Evolutionary conservation across 768 basidiomycete species (phyloP).

Genomic region (Agrocybe chaxingu): DNA sequence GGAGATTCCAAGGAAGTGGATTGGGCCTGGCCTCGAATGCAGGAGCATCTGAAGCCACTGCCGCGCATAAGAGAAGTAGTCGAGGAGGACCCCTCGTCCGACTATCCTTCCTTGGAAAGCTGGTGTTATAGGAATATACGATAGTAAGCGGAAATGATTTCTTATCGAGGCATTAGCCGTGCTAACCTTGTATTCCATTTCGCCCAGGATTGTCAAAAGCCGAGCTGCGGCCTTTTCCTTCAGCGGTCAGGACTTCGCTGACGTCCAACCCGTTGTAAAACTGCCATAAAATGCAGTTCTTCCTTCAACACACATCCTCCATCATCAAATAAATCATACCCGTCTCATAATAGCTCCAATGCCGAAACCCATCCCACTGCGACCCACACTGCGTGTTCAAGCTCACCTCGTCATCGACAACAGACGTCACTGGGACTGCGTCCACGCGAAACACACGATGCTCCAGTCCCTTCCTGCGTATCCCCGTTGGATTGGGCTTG

Average conservation of each 20-base stretch:
- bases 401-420: slow-evolving; percentile 20
- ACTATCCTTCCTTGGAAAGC: slow-evolving; percentile 24
- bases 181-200: slow-evolving; percentile 23
- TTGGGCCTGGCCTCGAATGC: slow-evolving; percentile 22
- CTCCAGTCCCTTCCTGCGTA: slow-evolving; percentile 15
- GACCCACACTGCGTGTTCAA: slow-evolving; percentile 22
- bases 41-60: slow-evolving; percentile 21
- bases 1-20: slow-evolving; percentile 20
- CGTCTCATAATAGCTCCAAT: slow-evolving; percentile 18
- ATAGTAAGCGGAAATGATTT: background rate
- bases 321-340: slow-evolving; percentile 7
- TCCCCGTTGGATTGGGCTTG: slow-evolving; percentile 16
- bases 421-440: slow-evolving; percentile 8
- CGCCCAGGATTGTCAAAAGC: slow-evolving; percentile 16
- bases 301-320: background rate
- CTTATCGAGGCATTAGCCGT: background rate
- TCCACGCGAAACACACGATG: slow-evolving; percentile 16
- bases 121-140: background rate
- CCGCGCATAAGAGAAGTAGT: slow-evolving; percentile 21
- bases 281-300: slow-evolving; percentile 9
- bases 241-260: slow-evolving; percentile 16
- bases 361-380: slow-evolving; percentile 24
- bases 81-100: slow-evolving; percentile 22
- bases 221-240: slow-evolving; percentile 3
- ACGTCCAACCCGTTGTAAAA: slow-evolving; percentile 19